Conservation (phyloP, 805 yeast species). For the Metschnikowia reukaufii region DNA sequence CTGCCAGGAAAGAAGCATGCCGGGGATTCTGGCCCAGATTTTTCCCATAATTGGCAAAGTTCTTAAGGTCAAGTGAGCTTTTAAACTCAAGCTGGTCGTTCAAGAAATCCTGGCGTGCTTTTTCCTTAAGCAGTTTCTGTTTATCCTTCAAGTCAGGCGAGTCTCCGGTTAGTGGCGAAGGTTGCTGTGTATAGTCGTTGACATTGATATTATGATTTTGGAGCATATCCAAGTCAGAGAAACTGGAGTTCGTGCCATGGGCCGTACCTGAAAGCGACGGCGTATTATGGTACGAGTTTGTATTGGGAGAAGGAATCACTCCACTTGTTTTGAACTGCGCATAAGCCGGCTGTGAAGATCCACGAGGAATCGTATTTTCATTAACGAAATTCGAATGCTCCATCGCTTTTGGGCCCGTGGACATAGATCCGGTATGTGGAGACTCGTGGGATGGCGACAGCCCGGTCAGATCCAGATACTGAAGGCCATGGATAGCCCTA, state of each 20-base stretch:
- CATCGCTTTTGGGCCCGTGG: not conserved
- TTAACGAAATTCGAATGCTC: too few relatives aligned
- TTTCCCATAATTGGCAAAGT: not conserved
- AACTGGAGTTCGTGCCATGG: constrained; percentile 2
- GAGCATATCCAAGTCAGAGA: constrained; percentile 14
- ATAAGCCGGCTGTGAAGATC: not conserved
- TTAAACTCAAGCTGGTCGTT: constrained; percentile 12
- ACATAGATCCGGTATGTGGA: constrained; percentile 1
- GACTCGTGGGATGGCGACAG: constrained; percentile 15
- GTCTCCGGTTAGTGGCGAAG: constrained; percentile 26
- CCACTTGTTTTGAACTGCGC: constrained; percentile 2
- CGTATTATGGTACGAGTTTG: constrained; percentile 27
- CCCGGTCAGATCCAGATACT: constrained; percentile 13
- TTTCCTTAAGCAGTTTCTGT: constrained; percentile 7
- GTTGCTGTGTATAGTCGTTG: constrained; percentile 22
- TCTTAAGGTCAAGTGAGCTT: constrained; percentile 12
- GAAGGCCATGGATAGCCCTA: not conserved
- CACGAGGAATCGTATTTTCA: not conserved
- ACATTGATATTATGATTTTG: constrained; percentile 10
- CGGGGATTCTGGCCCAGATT: constrained; percentile 25
- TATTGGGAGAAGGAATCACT: constrained; percentile 28
- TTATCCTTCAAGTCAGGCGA: constrained; percentile 19
- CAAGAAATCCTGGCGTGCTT: constrained; percentile 5
- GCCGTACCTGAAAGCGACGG: constrained; percentile 19
- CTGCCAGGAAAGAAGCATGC: constrained; percentile 66